Base-by-base conservation (phyloP, 2,329 filamentous ascomycete species). In the Cladosporium oxysporum region DNA sequence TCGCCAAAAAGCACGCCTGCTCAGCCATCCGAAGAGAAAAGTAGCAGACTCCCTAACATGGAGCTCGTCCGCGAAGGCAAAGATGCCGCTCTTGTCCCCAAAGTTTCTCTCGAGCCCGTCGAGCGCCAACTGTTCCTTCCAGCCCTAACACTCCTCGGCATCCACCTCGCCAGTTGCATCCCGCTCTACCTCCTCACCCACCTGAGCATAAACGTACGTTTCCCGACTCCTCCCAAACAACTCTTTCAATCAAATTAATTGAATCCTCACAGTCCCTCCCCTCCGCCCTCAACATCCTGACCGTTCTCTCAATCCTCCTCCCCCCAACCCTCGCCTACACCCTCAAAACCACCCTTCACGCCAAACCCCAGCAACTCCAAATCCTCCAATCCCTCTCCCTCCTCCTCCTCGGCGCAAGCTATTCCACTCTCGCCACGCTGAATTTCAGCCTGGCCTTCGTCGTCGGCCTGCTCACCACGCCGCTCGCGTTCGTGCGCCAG, bases 391-490 rank as follows among this genome's bases (percentile, higher is more conserved):
- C 90, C 66, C 93, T 98, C 81, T 96, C 93, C 6, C 87, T 98
- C n/a, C 87, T 99, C 14, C 83, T 96, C 11, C 86, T 98, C 0
- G 95, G 95, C 72, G 91, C 97, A 82, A 93, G 92, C 73, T 88
- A 99, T 69, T 93, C 93, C 14, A 90, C 93, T 0, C 89, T 99
- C 14, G 94, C 95, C 2, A 99, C 94, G 0, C 86, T 99, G 61
- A 99, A 99, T 80, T 99, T 99, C 83, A 93, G 91, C 3, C 88
- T 97, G 16, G 89, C 92, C 58, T 90, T 98, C 75, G 83, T 97
- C 44, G 83, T 97, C 60, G 95, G 95, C 44, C 81, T 98, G 2
- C 81, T 94, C 55, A 88, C 91, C 52, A 82, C 87, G 3, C 94
- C 94, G 0, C 82, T 98, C 16, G 89, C 88, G n/a, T 97, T 97